phyloP scores from a whole-genome alignment of 345 rosid species.

The Gossypioides kirkii region DNA sequence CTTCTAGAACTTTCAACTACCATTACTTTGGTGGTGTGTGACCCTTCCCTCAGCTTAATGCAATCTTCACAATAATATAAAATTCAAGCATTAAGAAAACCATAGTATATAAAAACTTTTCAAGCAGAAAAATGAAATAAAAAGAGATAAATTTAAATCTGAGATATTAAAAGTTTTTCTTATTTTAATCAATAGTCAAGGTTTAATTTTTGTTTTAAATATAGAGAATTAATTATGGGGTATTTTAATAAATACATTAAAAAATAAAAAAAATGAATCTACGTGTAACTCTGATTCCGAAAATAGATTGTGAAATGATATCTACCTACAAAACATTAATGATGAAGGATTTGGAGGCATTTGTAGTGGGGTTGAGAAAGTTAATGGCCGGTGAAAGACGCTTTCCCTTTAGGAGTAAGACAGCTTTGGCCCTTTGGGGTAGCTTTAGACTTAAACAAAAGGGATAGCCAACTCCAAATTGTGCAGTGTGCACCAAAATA shows the following conservation, averaged over 20 bases:
- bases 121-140: background rate
- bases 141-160: background rate
- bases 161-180: too few relatives aligned
- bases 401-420: background rate
- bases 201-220: rapidly evolving
- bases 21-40: background rate
- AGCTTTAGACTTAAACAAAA: background rate
- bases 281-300: background rate
- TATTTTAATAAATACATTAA: background rate
- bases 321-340: background rate
- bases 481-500: background rate
- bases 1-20: background rate
- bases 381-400: background rate
- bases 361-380: background rate
- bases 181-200: too few relatives aligned
- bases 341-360: background rate
- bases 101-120: background rate
- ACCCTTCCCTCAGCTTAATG: background rate
- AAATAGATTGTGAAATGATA: background rate
- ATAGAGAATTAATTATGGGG: too few relatives aligned
- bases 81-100: background rate
- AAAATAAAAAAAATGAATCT: background rate
- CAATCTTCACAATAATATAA: background rate
- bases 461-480: background rate
- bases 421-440: background rate